Evolutionary conservation across 352 stramenopile species (phyloP).

Genomic region (Pythium sp.): DNA sequence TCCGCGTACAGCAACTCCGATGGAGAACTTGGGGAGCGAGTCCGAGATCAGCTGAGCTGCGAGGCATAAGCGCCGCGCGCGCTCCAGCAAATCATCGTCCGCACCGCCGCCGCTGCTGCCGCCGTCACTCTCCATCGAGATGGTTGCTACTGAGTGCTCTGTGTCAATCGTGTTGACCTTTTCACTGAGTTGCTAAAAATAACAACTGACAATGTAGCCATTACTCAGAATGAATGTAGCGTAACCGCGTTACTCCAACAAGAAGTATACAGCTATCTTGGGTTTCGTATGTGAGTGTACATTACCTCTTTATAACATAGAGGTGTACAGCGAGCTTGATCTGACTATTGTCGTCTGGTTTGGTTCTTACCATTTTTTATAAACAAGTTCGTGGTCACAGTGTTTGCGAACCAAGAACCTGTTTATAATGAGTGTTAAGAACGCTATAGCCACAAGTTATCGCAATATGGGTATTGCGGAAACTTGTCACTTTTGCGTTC

Average conservation of each 20-base stretch:
- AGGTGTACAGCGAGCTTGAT: background rate
- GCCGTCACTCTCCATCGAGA: background rate
- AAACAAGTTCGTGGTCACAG: no score
- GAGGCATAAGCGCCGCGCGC: slow-evolving; percentile 36
- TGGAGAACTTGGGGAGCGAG: slow-evolving; percentile 8
- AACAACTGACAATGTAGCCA: background rate
- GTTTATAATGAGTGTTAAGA: no score
- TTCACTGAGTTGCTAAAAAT: background rate
- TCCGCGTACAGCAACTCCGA: background rate
- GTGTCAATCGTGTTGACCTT: background rate
- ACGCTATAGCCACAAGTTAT: no score
- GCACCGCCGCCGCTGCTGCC: background rate
- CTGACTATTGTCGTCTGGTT: background rate
- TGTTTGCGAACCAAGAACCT: no score
- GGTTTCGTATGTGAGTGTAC: background rate
- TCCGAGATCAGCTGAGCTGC: slow-evolving; percentile 24
- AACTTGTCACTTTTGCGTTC: no score
- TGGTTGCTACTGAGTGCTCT: background rate
- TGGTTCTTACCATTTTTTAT: background rate
- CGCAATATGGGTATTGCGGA: no score
- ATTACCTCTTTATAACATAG: background rate
- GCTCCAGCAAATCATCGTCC: slow-evolving; percentile 39
- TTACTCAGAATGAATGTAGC: background rate
- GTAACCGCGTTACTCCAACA: background rate
- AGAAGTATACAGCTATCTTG: background rate